Evolutionary conservation across 2,329 filamentous ascomycete species (phyloP).

Genomic region (Cytospora leucostoma): DNA sequence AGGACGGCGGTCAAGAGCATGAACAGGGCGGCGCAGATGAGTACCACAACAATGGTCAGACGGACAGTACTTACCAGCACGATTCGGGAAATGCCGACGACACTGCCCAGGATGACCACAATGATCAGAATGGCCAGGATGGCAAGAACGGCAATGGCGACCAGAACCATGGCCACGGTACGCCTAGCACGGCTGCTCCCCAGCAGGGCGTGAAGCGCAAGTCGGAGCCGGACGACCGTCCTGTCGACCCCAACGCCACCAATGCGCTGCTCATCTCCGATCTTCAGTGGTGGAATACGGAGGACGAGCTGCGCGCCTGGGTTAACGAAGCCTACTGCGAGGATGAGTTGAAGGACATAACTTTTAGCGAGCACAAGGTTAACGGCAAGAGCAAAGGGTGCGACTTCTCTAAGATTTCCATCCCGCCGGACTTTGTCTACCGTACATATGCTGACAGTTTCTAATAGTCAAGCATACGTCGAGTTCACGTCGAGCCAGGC

Average conservation of each 20-base stretch:
- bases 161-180: constrained; percentile 41
- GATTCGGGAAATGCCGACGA: constrained; percentile 34
- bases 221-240: constrained; percentile 58
- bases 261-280: constrained; percentile 84
- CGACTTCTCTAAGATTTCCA: constrained; percentile 35
- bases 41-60: constrained; percentile 42
- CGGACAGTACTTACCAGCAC: constrained; percentile 35
- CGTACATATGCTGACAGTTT: constrained; percentile 26
- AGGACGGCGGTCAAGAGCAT: constrained; percentile 22
- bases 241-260: constrained; percentile 61
- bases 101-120: constrained; percentile 45
- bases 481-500: constrained; percentile 84
- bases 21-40: constrained; percentile 40
- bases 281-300: constrained; percentile 94
- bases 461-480: constrained; percentile 70
- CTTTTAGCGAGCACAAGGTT: constrained; percentile 97
- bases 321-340: constrained; percentile 77
- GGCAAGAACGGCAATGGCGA: constrained; percentile 40
- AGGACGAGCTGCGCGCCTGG: constrained; percentile 93
- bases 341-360: constrained; percentile 84
- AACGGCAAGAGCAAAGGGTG: constrained; percentile 99
- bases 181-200: constrained; percentile 30
- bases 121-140: constrained; percentile 34
- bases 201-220: constrained; percentile 64
- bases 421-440: no score